A percentile compares a stretch with the other conserved stretches of the same genome.
These are phyloP conservation scores for Buxus sempervirens DNA, from an alignment of 164 flowering plant species.

Conservation along the genomic window DNA sequence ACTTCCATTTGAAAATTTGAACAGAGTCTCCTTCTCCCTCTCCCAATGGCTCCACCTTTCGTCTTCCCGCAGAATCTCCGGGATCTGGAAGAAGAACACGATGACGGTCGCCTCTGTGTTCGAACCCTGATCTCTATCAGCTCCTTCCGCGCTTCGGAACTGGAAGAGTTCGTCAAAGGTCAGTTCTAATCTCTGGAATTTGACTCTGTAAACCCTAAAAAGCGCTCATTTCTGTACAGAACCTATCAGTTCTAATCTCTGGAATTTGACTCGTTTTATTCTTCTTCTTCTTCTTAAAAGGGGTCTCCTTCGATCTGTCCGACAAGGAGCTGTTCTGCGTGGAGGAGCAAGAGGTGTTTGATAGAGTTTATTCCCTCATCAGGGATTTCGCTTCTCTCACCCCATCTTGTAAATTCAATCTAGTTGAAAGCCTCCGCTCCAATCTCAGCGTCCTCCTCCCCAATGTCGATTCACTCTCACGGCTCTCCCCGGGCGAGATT, in stretches of 20 bases:
- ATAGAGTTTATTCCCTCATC: slow-evolving; percentile 72
- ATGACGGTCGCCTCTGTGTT: slow-evolving; percentile 41
- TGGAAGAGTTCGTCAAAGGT: slow-evolving; percentile 96
- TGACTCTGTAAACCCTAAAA: slow-evolving; percentile 9
- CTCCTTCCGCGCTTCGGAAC: slow-evolving; percentile 55
- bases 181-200: neutral
- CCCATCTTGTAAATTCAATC: slow-evolving; percentile 52
- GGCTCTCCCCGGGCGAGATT: slow-evolving; percentile 31
- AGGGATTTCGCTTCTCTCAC: slow-evolving; percentile 45
- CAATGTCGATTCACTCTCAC: slow-evolving; percentile 68
- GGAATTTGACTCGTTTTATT: slow-evolving; percentile 6
- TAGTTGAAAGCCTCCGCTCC: slow-evolving; percentile 82
- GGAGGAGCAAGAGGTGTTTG: slow-evolving; percentile 89
- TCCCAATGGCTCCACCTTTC: slow-evolving; percentile 67
- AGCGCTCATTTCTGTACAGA: neutral
- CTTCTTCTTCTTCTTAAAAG: slow-evolving; percentile 27
- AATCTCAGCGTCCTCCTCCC: slow-evolving; percentile 91
- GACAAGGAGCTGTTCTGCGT: slow-evolving; percentile 85
- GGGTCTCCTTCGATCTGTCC: slow-evolving; percentile 86
- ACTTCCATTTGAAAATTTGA: too few relatives aligned
- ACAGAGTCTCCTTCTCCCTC: slow-evolving; percentile 15
- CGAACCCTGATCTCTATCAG: slow-evolving; percentile 44
- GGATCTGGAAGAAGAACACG: slow-evolving; percentile 55
- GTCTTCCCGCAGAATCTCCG: slow-evolving; percentile 58
- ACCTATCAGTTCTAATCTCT: neutral